Conservation (phyloP, 2,329 filamentous ascomycete genomes). For the Bipolaris cookei region DNA sequence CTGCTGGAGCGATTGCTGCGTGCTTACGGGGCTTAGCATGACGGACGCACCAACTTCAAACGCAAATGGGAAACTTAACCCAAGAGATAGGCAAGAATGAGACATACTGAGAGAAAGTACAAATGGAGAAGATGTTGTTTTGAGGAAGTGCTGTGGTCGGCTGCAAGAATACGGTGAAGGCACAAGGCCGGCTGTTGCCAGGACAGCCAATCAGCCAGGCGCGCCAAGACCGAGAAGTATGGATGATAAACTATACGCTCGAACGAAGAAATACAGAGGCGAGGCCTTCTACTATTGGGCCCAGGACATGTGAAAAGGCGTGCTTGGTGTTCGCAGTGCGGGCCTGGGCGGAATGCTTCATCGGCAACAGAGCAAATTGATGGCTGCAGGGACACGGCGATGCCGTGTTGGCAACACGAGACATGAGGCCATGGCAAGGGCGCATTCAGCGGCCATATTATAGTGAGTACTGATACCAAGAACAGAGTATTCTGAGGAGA, state of each 20-base stretch:
- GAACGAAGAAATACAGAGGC: background rate
- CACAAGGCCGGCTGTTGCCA: slow-evolving; percentile 12
- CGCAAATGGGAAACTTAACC: slow-evolving; percentile 5
- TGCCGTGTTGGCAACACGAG: background rate
- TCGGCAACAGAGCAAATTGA: background rate
- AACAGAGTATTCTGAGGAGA: background rate
- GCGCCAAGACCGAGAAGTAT: slow-evolving; percentile 13
- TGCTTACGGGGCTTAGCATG: slow-evolving; percentile 27
- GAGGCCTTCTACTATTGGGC: background rate
- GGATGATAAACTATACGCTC: background rate
- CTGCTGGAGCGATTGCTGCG: slow-evolving; percentile 13
- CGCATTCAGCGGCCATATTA: background rate
- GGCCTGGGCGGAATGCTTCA: background rate
- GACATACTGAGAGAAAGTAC: slow-evolving; percentile 19
- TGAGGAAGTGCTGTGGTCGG: background rate
- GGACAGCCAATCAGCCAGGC: slow-evolving; percentile 18
- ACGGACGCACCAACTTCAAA: slow-evolving; percentile 9
- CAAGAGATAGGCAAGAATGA: slow-evolving; percentile 17
- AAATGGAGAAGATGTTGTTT: slow-evolving; percentile 2
- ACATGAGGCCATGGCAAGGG: background rate
- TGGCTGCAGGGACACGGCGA: background rate
- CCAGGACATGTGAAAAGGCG: background rate
- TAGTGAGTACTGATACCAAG: background rate
- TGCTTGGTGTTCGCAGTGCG: background rate
- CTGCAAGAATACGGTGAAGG: slow-evolving; percentile 14